Percentiles rank a stretch among this genome's conserved stretches.
Conservation (phyloP, 75 land plant genomes). For the Selaginella moellendorffii region DNA sequence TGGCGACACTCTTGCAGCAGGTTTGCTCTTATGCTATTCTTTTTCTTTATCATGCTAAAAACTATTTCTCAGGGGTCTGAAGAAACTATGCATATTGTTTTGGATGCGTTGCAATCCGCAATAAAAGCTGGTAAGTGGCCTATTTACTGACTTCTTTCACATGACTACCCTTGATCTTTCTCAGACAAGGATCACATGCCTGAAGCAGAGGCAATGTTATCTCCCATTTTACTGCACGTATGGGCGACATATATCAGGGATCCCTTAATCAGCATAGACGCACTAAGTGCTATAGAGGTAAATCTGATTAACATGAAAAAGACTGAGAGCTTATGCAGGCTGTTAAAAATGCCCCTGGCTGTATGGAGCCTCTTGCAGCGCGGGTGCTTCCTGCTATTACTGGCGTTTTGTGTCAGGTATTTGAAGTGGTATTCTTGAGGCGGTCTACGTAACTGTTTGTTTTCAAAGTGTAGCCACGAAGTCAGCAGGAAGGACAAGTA, state of each 20-base stretch:
- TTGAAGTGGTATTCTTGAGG: no score
- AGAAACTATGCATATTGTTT: slow-evolving; percentile 82
- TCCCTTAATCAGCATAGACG: slow-evolving; percentile 90
- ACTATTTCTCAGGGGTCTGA: slow-evolving; percentile 66
- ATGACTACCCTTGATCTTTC: background rate
- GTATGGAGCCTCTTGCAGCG: slow-evolving; percentile 48
- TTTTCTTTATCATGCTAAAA: slow-evolving; percentile 27
- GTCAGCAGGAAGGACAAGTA: slow-evolving; percentile 64
- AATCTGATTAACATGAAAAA: slow-evolving; percentile 40
- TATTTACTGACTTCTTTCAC: background rate
- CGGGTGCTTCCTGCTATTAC: slow-evolving; percentile 61
- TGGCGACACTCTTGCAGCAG: slow-evolving; percentile 52
- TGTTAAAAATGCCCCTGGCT: slow-evolving; percentile 68
- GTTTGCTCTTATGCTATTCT: slow-evolving; percentile 31
- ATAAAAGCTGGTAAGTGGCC: slow-evolving; percentile 52
- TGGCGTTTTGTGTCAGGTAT: slow-evolving; percentile 56
- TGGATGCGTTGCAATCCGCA: slow-evolving; percentile 77
- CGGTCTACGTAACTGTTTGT: no score
- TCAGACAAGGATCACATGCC: slow-evolving; percentile 41
- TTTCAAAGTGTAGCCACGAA: slow-evolving; percentile 41
- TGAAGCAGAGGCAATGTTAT: slow-evolving; percentile 60
- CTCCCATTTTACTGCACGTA: slow-evolving; percentile 65
- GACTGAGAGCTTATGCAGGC: slow-evolving; percentile 62
- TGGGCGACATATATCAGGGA: slow-evolving; percentile 79
- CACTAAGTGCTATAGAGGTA: slow-evolving; percentile 86